phyloP scores from a whole-genome alignment of 2,329 filamentous ascomycete genomes.

The Diplocarpon rosae region DNA sequence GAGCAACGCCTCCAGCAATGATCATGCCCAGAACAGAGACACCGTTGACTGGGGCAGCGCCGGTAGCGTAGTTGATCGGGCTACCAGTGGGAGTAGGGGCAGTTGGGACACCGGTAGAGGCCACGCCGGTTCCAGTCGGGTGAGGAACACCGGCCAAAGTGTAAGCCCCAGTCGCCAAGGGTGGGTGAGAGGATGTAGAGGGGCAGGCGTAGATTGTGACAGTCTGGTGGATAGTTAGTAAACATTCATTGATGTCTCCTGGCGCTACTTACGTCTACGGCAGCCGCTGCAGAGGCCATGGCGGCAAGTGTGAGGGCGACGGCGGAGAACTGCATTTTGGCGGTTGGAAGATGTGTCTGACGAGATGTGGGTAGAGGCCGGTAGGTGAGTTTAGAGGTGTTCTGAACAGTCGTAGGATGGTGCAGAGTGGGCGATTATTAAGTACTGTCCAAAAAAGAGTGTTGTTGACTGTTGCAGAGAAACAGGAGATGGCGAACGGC shows the following conservation, averaged over 20 bases:
- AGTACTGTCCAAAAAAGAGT: constrained; percentile 25
- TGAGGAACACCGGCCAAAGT: constrained; percentile 4
- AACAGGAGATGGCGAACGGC: background rate
- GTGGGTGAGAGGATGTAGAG: constrained; percentile 6
- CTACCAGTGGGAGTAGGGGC: constrained; percentile 16
- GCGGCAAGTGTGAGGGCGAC: constrained; percentile 22
- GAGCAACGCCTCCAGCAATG: constrained; percentile 27
- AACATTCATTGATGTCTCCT: constrained; percentile 14
- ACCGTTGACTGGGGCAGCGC: constrained; percentile 22
- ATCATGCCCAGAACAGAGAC: constrained; percentile 25
- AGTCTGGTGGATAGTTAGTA: constrained; percentile 4
- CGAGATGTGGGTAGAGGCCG: constrained; percentile 8
- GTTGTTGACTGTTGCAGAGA: constrained; percentile 11
- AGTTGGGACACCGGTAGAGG: constrained; percentile 14
- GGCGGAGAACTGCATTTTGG: constrained; percentile 29
- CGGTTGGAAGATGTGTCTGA: constrained; percentile 16
- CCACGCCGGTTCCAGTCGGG: constrained; percentile 10
- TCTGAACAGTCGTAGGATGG: background rate
- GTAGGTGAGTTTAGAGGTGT: constrained; percentile 7
- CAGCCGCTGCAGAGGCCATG: constrained; percentile 22
- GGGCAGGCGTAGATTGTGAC: constrained; percentile 24
- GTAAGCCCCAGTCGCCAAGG: constrained; percentile 1
- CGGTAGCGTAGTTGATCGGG: constrained; percentile 24
- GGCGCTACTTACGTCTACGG: constrained; percentile 14
- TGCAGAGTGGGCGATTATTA: constrained; percentile 13